phyloP scores from a whole-genome alignment of 179 eudicot genomes.

The Pouteria campechiana region DNA sequence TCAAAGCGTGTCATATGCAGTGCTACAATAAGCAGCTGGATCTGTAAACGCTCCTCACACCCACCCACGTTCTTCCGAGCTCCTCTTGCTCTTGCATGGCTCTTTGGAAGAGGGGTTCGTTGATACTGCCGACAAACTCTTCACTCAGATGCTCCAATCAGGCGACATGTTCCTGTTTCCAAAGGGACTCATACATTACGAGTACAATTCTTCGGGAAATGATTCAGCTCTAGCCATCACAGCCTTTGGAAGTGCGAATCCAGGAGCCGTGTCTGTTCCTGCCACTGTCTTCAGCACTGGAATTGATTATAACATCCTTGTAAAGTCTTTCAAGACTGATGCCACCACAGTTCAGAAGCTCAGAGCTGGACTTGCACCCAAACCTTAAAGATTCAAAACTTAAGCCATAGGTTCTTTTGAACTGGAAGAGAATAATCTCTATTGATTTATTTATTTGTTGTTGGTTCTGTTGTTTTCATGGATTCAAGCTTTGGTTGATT shows the following conservation, averaged over 20 bases:
- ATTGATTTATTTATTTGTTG: too few relatives aligned
- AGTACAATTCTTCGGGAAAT: background rate
- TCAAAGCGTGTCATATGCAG: constrained; percentile 8
- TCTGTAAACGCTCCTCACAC: constrained; percentile 4
- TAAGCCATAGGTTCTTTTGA: too few relatives aligned
- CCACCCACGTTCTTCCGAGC: constrained; percentile 12
- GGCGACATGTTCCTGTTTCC: constrained; percentile 11
- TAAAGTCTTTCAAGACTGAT: constrained; percentile 4
- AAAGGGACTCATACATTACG: constrained; percentile 7
- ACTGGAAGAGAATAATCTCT: too few relatives aligned
- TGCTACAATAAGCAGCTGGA: constrained; percentile 6
- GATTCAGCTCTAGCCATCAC: background rate
- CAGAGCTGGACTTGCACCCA: constrained; percentile 3
- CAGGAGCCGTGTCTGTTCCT: constrained; percentile 4
- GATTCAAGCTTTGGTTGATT: too few relatives aligned
- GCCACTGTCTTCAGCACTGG: background rate
- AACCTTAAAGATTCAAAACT: too few relatives aligned
- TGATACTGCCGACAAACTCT: constrained; percentile 8
- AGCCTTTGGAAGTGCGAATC: constrained; percentile 11
- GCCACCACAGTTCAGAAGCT: constrained; percentile 2
- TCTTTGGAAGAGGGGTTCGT: constrained; percentile 7
- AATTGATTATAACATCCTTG: constrained; percentile 1
- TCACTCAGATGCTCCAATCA: background rate
- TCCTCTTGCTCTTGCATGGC: constrained; percentile 1
- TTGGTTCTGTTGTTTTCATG: too few relatives aligned